Evolutionary conservation across 1,139 yeast species (phyloP), one percentile per base, ranked within the genome.

Genomic region (Magnusiomyces fungicola): DNA sequence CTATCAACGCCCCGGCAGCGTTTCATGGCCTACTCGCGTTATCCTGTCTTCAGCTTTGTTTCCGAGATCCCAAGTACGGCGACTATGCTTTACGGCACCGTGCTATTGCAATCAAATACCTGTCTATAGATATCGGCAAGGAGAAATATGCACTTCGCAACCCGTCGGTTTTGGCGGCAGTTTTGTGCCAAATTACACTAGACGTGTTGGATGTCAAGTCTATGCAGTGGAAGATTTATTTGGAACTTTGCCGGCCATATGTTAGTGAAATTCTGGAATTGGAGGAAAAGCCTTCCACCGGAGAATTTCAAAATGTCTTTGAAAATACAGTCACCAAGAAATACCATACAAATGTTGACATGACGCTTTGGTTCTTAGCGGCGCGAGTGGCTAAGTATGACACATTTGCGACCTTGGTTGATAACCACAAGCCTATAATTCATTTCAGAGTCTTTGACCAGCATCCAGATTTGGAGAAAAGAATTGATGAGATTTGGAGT

Each of bases 141-240:
- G 25, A 40, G 7, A 33, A 39, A n/a, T 33, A 44, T 6, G 36
- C 37, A n/a, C 12, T 48, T 3, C 5, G 14, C 23, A 21, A 45
- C 14, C 39, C 46, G 2, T 12, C 37, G 6, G 38, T 48, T 29
- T 18, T 48, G 29, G 43, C 48, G 2, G 51, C 43, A 14, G 38
- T 48, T n/a, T 21, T 48, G 34, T 45, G 48, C 16, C 51, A 48
- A 45, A 37, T 48, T 23, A 48, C 51, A 5, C 22, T 48, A 24
- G 46, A 48, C 18, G 51, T 48, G 14, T 27, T 48, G 42, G 51
- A 48, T 19, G 40, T 30, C 41, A 44, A 41, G 21, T 48, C 51
- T 6, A 12, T 21, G 10, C 45, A 42, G 18, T 48, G 51, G 51
- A 25, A 37, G 14, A 10, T 25, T 19, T 47, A 48, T 30, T 27